A percentile compares a stretch with the other conserved stretches of the same genome.
Conservation (phyloP, 1,284 basidiomycete genomes). For the Boletus semigastroideus region DNA sequence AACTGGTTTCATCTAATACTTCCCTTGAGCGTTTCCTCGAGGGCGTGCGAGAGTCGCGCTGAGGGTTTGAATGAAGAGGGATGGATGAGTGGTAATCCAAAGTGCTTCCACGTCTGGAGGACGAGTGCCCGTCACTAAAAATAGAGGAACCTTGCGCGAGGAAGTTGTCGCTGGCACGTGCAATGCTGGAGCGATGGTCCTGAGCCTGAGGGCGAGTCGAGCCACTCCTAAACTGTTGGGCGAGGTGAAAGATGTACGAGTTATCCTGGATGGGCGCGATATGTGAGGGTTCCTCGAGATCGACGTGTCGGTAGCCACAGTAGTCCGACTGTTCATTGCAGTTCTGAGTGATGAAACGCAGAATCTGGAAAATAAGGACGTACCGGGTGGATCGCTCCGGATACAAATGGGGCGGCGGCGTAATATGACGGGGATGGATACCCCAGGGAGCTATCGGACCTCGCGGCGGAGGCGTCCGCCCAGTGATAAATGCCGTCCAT, state of each 20-base stretch:
- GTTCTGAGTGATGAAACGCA: constrained; percentile 9
- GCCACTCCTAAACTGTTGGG: constrained; percentile 24
- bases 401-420: constrained; percentile 14
- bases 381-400: constrained; percentile 21
- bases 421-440: constrained; percentile 25
- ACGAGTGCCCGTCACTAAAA: constrained; percentile 26
- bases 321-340: constrained; percentile 15
- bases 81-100: constrained; percentile 22
- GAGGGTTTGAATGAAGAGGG: constrained; percentile 17
- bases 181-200: constrained; percentile 36
- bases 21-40: constrained; percentile 38
- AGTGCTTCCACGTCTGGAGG: constrained; percentile 19
- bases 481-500: constrained; percentile 32
- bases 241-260: constrained; percentile 23
- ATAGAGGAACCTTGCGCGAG: constrained; percentile 36
- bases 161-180: constrained; percentile 35
- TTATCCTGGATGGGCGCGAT: constrained; percentile 20
- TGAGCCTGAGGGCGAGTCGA: constrained; percentile 26
- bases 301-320: constrained; percentile 17
- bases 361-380: constrained; percentile 7
- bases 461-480: constrained; percentile 25
- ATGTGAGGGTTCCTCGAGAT: constrained; percentile 17
- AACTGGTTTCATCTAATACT: constrained; percentile 30
- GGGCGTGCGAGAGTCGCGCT: constrained; percentile 23
- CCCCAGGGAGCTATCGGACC: constrained; percentile 27